Base-by-base conservation (phyloP, 106 monocot genomes). In the Apostasia shenzhenica region DNA sequence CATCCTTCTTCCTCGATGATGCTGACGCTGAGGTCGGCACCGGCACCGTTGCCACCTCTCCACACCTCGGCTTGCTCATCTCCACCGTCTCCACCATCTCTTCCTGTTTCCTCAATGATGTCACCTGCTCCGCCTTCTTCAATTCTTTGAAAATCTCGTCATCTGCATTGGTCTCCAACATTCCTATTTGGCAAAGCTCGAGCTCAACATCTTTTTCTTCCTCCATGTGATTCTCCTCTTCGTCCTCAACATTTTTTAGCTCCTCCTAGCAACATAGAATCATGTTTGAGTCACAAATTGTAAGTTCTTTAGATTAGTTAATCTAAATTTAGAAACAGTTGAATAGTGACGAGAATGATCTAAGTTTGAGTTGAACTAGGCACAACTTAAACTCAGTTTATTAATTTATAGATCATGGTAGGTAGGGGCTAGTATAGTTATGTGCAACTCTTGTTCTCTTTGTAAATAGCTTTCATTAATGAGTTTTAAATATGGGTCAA, bases 1-100 rank as follows among this genome's bases (percentile, higher is more conserved):
- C 67, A 58, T 67, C 67, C 67, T 67, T 62, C 50, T 62, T 75
- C 12, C 8, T 41, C 47, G 37, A 8, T 2, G 10, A 44, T 14
- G 13, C 12, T 4, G 49, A 1, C 39, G 1, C 43, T 48, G 2
- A 12, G 2, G 41, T 2, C 40, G 61, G 14, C 10, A 5, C 48
- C 14, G n/a, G 46, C 54, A 45, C 44, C 6, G 50, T 26, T 8
- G 55, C 65, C 51, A 41, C 14, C 11, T 2, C 51, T 2, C 12
- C 4, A 5, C 2, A 6, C n/a, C 10, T 57, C 14, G 37, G 37
- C 37, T 14, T 57, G 2, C 57, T 58, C 39, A 37, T 40, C 40
- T 59, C 59, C 8, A 40, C 7, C 2, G 37, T 38, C 40, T 50
- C 8, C 50, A 5, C 6, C 50, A 0, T 8, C 8, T 58, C 40